These are phyloP conservation scores for Austropuccinia psidii DNA, from an alignment of 1,284 basidiomycete genomes.

Conservation along the genomic window DNA sequence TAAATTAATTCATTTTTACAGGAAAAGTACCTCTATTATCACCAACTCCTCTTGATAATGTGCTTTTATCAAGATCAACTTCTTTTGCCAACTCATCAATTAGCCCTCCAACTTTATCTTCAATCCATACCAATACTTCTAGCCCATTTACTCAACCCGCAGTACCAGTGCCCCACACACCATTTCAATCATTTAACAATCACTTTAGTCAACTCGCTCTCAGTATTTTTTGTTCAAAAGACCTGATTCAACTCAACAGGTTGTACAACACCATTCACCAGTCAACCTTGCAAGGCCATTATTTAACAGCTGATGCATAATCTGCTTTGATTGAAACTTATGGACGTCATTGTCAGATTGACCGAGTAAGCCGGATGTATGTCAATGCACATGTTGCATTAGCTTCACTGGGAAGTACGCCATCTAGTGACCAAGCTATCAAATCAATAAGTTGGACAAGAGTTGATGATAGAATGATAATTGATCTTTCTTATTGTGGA, in stretches of 20 bases:
- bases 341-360: slow-evolving; percentile 16
- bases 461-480: slow-evolving; percentile 80
- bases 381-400: slow-evolving; percentile 25
- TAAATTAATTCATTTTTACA: too few relatives aligned
- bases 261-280: slow-evolving; percentile 6
- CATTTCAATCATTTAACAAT: slow-evolving; percentile 29
- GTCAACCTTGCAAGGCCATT: slow-evolving; percentile 12
- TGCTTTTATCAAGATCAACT: too few relatives aligned
- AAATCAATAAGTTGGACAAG: slow-evolving; percentile 56
- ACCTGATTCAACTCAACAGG: slow-evolving; percentile 9
- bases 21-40: too few relatives aligned
- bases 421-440: background rate
- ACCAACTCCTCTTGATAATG: too few relatives aligned
- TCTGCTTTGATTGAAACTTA: slow-evolving; percentile 30
- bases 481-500: slow-evolving; percentile 70
- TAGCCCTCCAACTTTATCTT: too few relatives aligned
- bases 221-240: slow-evolving; percentile 28
- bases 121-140: background rate
- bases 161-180: slow-evolving; percentile 10
- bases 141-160: background rate
- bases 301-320: slow-evolving; percentile 31
- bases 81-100: background rate
- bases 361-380: slow-evolving; percentile 35
- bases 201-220: slow-evolving; percentile 33
- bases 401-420: slow-evolving; percentile 8